A percentile compares a stretch with the other conserved stretches of the same genome.
Conservation (phyloP, 805 yeast species). For the Metahyphopichia silvanorum region DNA sequence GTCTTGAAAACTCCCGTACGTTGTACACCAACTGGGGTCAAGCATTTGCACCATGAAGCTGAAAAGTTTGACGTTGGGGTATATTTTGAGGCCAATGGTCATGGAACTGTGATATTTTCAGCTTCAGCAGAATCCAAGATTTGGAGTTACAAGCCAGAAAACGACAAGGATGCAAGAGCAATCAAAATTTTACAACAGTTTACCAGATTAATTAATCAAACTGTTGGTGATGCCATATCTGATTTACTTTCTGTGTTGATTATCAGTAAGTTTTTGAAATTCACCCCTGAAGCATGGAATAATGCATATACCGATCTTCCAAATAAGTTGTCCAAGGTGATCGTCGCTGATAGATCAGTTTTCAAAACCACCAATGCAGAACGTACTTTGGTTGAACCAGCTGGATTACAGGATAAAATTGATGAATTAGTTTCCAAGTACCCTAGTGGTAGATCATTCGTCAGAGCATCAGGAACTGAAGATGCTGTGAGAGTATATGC, state of each 20-base stretch:
- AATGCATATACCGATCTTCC: constrained; percentile 79
- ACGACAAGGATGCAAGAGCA: constrained; percentile 46
- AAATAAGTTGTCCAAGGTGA: constrained; percentile 74
- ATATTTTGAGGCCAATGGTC: constrained; percentile 99
- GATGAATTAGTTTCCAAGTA: constrained; percentile 60
- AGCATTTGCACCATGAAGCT: constrained; percentile 93
- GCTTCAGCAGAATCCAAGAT: constrained; percentile 40
- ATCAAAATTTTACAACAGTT: constrained; percentile 56
- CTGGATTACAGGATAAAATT: constrained; percentile 70
- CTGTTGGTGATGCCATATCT: constrained; percentile 98
- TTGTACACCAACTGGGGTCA: constrained; percentile 94
- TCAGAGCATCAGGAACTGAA: constrained; percentile 96
- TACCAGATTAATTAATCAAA: constrained; percentile 80
- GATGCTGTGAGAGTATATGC: constrained; percentile 96
- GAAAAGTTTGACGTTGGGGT: constrained; percentile 83
- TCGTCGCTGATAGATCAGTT: constrained; percentile 74
- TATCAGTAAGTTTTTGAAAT: constrained; percentile 52
- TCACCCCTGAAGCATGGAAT: constrained; percentile 74
- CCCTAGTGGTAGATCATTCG: constrained; percentile 76
- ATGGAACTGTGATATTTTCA: constrained; percentile 89
- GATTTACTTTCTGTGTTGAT: constrained; percentile 78
- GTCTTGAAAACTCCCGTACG: constrained; percentile 70
- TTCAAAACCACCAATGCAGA: constrained; percentile 92
- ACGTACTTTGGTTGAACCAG: constrained; percentile 72
- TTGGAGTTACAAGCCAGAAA: constrained; percentile 28